Evolutionary conservation across 2,329 filamentous ascomycete species (phyloP).

Genomic region (Zymoseptoria crescenta): DNA sequence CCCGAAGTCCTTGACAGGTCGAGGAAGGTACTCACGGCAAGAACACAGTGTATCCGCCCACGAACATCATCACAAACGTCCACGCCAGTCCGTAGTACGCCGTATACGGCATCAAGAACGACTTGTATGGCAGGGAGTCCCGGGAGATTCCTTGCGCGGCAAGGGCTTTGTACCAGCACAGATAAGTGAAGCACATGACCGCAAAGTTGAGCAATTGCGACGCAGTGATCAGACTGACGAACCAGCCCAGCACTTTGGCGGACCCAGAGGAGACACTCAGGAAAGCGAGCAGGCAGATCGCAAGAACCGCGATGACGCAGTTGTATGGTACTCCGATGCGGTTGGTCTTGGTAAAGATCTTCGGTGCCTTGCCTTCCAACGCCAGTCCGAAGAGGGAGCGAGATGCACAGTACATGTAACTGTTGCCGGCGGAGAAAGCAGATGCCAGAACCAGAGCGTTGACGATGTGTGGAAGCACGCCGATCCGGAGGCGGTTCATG

Average conservation of each 20-base stretch:
- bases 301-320: conserved; percentile 58
- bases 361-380: conserved; percentile 49
- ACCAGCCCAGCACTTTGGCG: conserved; percentile 62
- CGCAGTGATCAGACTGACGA: conserved; percentile 62
- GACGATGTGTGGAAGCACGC: conserved; percentile 59
- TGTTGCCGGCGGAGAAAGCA: conserved; percentile 61
- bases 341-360: conserved; percentile 52
- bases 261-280: conserved; percentile 60
- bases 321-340: conserved; percentile 64
- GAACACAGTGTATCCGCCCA: conserved; percentile 70
- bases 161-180: conserved; percentile 63
- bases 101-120: conserved; percentile 59
- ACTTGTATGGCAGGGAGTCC: conserved; percentile 58
- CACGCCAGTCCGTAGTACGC: conserved; percentile 56
- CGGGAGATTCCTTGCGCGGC: conserved; percentile 60
- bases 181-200: conserved; percentile 60
- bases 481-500: conserved; percentile 59
- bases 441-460: conserved; percentile 58
- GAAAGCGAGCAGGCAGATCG: conserved; percentile 63
- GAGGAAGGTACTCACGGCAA: conserved; percentile 39
- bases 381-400: conserved; percentile 60
- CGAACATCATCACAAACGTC: conserved; percentile 65
- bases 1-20: not conserved
- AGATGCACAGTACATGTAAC: conserved; percentile 58
- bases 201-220: conserved; percentile 67